These are phyloP conservation scores for Aspergillus pseudoterreus DNA, from an alignment of 2,329 filamentous ascomycete species.

Conservation along the genomic window DNA sequence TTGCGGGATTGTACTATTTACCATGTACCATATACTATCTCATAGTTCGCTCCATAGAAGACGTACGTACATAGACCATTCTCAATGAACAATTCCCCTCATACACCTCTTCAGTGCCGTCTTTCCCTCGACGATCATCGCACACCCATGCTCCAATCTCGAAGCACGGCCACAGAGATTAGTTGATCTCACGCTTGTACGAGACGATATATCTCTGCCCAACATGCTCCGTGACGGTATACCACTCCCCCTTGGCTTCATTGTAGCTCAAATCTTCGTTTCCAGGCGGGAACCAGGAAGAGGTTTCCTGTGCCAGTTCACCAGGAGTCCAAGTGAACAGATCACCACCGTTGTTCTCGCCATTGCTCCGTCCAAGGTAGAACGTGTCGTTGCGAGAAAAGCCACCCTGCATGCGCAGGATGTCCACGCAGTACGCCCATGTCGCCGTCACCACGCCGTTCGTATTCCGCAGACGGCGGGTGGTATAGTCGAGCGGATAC, in stretches of 20 bases:
- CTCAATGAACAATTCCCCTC: too few species aligned
- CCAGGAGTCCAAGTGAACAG: slow-evolving; percentile 32
- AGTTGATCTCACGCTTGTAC: background rate
- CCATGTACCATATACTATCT: background rate
- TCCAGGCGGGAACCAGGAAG: slow-evolving; percentile 20
- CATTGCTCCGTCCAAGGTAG: slow-evolving; percentile 33
- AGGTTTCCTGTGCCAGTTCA: background rate
- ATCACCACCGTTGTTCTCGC: slow-evolving; percentile 25
- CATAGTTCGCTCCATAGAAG: too few species aligned
- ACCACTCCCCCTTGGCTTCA: slow-evolving; percentile 17
- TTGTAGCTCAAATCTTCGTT: slow-evolving; percentile 35
- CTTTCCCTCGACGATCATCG: too few species aligned
- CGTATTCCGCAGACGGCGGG: slow-evolving; percentile 21
- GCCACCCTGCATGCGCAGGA: slow-evolving; percentile 33
- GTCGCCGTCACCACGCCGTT: slow-evolving; percentile 16
- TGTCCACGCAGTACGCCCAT: slow-evolving; percentile 31
- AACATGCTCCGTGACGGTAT: slow-evolving; percentile 17
- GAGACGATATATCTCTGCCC: background rate
- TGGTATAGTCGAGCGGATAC: slow-evolving; percentile 28
- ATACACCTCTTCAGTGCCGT: too few species aligned
- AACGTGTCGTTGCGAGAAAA: slow-evolving; percentile 29
- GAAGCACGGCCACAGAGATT: too few species aligned
- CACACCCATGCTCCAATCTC: too few species aligned
- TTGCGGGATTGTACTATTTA: background rate
- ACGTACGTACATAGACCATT: too few species aligned